Evolutionary conservation across 2,329 filamentous ascomycete species (phyloP).

Genomic region (Alternaria sp.): DNA sequence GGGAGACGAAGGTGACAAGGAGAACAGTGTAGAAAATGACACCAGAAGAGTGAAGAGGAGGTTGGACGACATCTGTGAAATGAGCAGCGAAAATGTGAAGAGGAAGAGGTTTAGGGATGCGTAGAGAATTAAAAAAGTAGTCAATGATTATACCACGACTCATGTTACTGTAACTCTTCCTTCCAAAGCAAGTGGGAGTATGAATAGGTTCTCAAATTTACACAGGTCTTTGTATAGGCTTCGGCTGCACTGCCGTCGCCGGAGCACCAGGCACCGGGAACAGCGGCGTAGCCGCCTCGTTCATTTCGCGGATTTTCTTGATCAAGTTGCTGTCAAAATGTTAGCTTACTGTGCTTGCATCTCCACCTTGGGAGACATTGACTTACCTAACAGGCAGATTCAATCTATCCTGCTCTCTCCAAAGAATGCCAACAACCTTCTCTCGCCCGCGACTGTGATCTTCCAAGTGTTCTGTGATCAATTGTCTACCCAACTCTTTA

Average conservation of each 20-base stretch:
- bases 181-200: background rate
- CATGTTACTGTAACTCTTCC: background rate
- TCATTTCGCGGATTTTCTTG: conserved; percentile 54
- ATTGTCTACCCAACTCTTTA: conserved; percentile 59
- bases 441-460: conserved; percentile 65
- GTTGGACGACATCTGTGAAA: background rate
- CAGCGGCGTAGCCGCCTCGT: conserved; percentile 39
- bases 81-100: background rate
- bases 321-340: conserved; percentile 48
- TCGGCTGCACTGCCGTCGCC: background rate
- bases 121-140: background rate
- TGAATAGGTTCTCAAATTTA: background rate
- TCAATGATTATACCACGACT: background rate
- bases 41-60: background rate
- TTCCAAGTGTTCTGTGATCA: conserved; percentile 67
- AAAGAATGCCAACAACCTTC: conserved; percentile 59
- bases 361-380: background rate
- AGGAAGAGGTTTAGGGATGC: background rate
- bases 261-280: conserved; percentile 21
- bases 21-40: background rate
- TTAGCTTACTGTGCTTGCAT: background rate
- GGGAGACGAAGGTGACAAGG: background rate
- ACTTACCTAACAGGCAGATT: conserved; percentile 51
- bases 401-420: conserved; percentile 57
- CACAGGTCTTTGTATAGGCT: conserved; percentile 20